Evolutionary conservation across 1,284 basidiomycete genomes (phyloP).

Genomic region (Phylloboletellus chloephorus): DNA sequence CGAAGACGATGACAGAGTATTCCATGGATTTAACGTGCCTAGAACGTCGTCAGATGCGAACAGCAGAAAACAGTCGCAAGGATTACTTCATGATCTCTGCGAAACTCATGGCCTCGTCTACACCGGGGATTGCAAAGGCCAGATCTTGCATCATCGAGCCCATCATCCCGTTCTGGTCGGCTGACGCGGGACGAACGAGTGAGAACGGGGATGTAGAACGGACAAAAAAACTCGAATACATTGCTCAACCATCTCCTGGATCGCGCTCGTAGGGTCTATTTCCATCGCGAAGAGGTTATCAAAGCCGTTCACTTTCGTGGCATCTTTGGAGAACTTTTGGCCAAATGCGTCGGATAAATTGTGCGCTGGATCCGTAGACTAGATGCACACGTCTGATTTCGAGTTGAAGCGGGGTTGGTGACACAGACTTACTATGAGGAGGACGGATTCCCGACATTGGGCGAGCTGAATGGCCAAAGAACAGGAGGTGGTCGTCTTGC

Average conservation of each 20-base stretch:
- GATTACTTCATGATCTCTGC: constrained; percentile 98
- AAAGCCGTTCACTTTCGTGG: constrained; percentile 98
- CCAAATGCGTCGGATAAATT: constrained; percentile 98
- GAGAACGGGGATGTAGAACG: constrained; percentile 3
- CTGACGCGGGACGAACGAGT: constrained; percentile 36
- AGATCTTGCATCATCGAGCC: constrained; percentile 99
- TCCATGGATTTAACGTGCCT: constrained; percentile 99
- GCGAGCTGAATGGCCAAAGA: constrained; percentile 94
- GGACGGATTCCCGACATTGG: constrained; percentile 80
- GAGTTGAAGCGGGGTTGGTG: not conserved
- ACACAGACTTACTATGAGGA: constrained; percentile 76
- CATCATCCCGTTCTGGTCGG: constrained; percentile 93
- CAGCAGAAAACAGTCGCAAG: not conserved
- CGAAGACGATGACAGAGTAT: constrained; percentile 98
- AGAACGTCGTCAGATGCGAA: constrained; percentile 8
- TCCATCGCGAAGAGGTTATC: constrained; percentile 98
- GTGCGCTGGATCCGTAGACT: constrained; percentile 99
- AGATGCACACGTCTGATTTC: constrained; percentile 1
- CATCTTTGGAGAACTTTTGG: constrained; percentile 99
- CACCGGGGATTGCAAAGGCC: constrained; percentile 97
- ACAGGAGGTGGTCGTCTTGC: constrained; percentile 95
- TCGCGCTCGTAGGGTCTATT: constrained; percentile 94
- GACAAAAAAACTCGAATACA: constrained; percentile 47
- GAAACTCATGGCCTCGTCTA: constrained; percentile 99
- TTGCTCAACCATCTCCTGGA: constrained; percentile 99